Conservation (phyloP, 1,284 basidiomycete genomes). For the Trichosporon ovoides region DNA sequence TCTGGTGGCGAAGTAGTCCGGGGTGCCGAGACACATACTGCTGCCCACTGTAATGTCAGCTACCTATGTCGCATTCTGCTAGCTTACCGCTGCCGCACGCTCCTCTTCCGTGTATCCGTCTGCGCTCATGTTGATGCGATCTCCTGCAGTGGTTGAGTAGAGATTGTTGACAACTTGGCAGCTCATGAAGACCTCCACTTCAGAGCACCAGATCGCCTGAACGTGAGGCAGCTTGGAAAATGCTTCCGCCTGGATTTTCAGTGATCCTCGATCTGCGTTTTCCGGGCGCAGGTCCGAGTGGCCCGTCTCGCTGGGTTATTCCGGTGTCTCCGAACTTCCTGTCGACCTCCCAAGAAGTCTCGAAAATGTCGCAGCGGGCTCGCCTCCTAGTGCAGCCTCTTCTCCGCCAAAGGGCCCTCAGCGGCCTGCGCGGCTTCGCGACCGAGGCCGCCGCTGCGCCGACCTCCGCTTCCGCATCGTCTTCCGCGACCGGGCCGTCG, state of each 20-base stretch:
- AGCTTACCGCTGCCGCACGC: conserved; percentile 15
- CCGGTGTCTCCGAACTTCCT: conserved; percentile 4
- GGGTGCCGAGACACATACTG: conserved; percentile 21
- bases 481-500: not conserved
- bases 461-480: not conserved
- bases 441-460: not conserved
- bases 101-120: conserved; percentile 14
- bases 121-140: not conserved
- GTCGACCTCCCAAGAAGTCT: not conserved
- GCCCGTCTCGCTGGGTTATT: not conserved
- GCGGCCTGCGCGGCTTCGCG: not conserved
- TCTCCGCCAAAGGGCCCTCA: not conserved
- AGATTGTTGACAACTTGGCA: not conserved
- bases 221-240: not conserved
- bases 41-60: conserved; percentile 33
- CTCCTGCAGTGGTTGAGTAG: too few species aligned
- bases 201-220: not conserved
- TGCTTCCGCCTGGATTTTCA: conserved; percentile 2
- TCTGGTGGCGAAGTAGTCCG: not conserved
- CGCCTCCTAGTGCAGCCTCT: conserved; percentile 1
- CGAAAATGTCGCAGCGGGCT: conserved; percentile 2
- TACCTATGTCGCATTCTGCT: not conserved
- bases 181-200: not conserved
- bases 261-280: not conserved
- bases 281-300: not conserved